Conservation (phyloP, 2,329 filamentous ascomycete genomes). For the Penicillium sp. region DNA sequence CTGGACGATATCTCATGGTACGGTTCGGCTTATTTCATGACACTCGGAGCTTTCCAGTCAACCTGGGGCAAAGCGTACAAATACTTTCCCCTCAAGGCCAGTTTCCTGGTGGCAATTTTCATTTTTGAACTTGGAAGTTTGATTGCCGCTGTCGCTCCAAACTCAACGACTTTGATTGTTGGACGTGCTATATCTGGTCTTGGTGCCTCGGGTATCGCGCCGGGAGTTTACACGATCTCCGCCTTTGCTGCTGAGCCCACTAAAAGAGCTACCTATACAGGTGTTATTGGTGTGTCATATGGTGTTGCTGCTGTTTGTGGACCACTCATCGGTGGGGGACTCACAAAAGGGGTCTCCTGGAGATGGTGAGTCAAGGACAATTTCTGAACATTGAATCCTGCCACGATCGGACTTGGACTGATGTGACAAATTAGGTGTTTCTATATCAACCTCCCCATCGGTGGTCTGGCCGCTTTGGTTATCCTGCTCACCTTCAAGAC, state of each 20-base stretch:
- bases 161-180: slow-evolving; percentile 35
- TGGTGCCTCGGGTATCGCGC: slow-evolving; percentile 37
- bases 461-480: slow-evolving; percentile 24
- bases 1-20: slow-evolving; percentile 48
- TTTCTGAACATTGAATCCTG: neutral
- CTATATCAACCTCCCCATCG: slow-evolving; percentile 37
- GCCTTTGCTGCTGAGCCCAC: slow-evolving; percentile 36
- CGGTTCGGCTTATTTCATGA: slow-evolving; percentile 49
- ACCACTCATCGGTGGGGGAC: slow-evolving; percentile 48
- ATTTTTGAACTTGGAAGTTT: slow-evolving; percentile 40
- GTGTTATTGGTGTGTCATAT: slow-evolving; percentile 30
- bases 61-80: slow-evolving; percentile 53
- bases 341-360: slow-evolving; percentile 47
- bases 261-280: slow-evolving; percentile 35
- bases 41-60: slow-evolving; percentile 49
- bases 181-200: slow-evolving; percentile 41
- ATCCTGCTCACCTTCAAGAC: slow-evolving; percentile 36
- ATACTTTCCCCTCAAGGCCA: slow-evolving; percentile 40
- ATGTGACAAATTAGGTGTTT: slow-evolving; percentile 39
- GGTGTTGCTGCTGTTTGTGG: slow-evolving; percentile 35
- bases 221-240: slow-evolving; percentile 51
- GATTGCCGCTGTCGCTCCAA: slow-evolving; percentile 37
- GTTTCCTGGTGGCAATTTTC: slow-evolving; percentile 34
- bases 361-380: slow-evolving; percentile 37
- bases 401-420: neutral